Conservation (phyloP, 208 protist species). For the Acanthamoeba lenticulata region DNA sequence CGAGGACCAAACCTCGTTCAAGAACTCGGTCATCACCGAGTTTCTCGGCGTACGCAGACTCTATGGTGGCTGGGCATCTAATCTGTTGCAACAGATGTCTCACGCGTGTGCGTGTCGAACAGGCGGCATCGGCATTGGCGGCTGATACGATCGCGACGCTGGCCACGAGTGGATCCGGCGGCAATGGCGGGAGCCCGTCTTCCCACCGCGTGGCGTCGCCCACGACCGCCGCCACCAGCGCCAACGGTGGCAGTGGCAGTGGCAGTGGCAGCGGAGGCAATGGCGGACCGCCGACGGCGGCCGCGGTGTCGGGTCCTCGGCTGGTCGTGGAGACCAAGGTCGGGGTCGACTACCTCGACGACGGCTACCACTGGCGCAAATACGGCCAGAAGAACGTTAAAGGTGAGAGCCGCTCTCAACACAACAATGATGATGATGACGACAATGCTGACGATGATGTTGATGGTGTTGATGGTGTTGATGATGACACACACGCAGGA, state of each 20-base stretch:
- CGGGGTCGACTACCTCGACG: constrained; percentile 63
- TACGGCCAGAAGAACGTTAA: constrained; percentile 71
- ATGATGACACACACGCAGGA: neutral
- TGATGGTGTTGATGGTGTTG: too few relatives aligned
- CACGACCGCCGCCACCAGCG: neutral
- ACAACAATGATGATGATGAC: neutral
- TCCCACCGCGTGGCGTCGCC: too few relatives aligned
- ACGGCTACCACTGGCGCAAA: constrained; percentile 65
- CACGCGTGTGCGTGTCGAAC: neutral
- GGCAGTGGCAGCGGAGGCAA: neutral
- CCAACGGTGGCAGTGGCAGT: neutral
- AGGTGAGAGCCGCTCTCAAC: neutral
- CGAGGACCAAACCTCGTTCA: constrained; percentile 48
- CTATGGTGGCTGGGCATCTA: too few relatives aligned
- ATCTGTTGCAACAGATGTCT: neutral
- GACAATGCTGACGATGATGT: neutral
- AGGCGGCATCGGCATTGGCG: neutral
- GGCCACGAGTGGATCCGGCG: neutral
- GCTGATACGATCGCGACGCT: constrained; percentile 1
- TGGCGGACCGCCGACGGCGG: neutral
- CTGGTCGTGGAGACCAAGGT: constrained; percentile 57
- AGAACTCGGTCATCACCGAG: constrained; percentile 58
- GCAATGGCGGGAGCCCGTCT: too few relatives aligned
- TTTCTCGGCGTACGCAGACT: constrained; percentile 17
- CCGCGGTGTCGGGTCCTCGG: neutral